These are phyloP conservation scores for Picocystis sp. DNA, from an alignment of 163 green algal genomes.

Conservation along the genomic window DNA sequence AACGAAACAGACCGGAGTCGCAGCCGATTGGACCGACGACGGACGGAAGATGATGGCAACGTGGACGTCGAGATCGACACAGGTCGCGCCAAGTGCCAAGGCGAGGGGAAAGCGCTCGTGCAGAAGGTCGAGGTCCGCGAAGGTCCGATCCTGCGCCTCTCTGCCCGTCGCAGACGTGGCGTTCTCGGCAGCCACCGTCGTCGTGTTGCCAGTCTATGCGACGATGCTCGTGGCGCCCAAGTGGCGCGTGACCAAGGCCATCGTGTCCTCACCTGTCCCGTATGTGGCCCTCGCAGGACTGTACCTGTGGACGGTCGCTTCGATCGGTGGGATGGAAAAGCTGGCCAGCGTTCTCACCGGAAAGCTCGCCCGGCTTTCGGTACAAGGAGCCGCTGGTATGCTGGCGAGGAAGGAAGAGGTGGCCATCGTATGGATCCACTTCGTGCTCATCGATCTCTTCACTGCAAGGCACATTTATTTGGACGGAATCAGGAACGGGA, in stretches of 20 bases:
- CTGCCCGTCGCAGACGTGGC: neutral
- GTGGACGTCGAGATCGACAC: no score
- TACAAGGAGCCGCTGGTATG: slow-evolving; percentile 18
- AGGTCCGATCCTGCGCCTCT: no score
- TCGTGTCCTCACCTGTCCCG: neutral
- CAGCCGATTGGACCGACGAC: no score
- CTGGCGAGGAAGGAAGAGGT: slow-evolving; percentile 20
- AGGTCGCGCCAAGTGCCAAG: no score
- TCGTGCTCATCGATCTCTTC: slow-evolving; percentile 39
- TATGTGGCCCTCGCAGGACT: slow-evolving; percentile 2
- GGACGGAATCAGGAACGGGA: slow-evolving; percentile 27
- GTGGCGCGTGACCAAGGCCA: neutral
- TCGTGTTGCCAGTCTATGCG: slow-evolving; percentile 24
- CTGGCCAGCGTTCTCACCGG: neutral
- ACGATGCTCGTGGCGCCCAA: slow-evolving; percentile 16
- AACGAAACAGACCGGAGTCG: no score
- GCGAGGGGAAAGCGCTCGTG: no score
- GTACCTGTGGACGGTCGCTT: slow-evolving; percentile 1
- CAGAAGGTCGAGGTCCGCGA: no score
- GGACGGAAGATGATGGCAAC: no score
- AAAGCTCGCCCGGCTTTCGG: slow-evolving; percentile 1
- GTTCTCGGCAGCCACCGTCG: slow-evolving; percentile 20
- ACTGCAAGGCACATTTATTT: slow-evolving; percentile 31
- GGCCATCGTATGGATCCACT: slow-evolving; percentile 36
- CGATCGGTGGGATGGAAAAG: neutral